A percentile compares a stretch with the other conserved stretches of the same genome.
These are phyloP conservation scores for Malassezia caprae DNA, from an alignment of 1,284 basidiomycete species.

Conservation along the genomic window DNA sequence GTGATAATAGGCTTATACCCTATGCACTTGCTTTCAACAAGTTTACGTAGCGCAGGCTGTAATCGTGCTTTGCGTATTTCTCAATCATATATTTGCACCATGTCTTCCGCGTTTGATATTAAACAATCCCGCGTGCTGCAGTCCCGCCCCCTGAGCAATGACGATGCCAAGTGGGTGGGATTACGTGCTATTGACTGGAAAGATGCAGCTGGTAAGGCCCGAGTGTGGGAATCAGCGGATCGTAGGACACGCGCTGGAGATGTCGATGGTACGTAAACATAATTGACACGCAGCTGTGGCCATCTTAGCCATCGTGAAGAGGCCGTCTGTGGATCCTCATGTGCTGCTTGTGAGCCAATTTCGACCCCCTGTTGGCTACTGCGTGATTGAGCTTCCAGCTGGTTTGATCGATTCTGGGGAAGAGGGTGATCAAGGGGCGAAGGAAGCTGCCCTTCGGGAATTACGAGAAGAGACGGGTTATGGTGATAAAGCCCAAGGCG, in stretches of 20 bases:
- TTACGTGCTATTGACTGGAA: slow-evolving; percentile 41
- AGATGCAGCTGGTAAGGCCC: slow-evolving; percentile 37
- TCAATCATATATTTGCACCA: neutral
- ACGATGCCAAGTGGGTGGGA: slow-evolving; percentile 42
- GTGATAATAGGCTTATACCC: neutral
- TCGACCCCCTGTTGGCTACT: slow-evolving; percentile 29
- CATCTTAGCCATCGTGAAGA: slow-evolving; percentile 39
- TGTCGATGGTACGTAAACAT: slow-evolving; percentile 28
- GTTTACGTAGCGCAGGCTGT: neutral
- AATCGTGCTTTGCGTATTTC: neutral
- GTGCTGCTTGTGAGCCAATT: slow-evolving; percentile 42
- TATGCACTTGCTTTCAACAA: neutral
- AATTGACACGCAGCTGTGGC: slow-evolving; percentile 22
- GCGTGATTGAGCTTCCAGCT: slow-evolving; percentile 45
- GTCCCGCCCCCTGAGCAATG: slow-evolving; percentile 22
- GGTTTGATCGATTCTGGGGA: slow-evolving; percentile 45
- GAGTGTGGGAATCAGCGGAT: slow-evolving; percentile 44
- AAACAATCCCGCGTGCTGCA: neutral
- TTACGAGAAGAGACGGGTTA: slow-evolving; percentile 46
- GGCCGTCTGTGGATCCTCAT: slow-evolving; percentile 27
- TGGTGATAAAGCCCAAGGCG: slow-evolving; percentile 28
- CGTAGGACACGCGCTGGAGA: slow-evolving; percentile 42
- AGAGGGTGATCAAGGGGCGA: slow-evolving; percentile 33
- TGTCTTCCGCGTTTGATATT: neutral
- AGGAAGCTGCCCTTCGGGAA: slow-evolving; percentile 37